Base-by-base conservation (phyloP, 2,329 filamentous ascomycete genomes). In the Neoarthrinium moseri region DNA sequence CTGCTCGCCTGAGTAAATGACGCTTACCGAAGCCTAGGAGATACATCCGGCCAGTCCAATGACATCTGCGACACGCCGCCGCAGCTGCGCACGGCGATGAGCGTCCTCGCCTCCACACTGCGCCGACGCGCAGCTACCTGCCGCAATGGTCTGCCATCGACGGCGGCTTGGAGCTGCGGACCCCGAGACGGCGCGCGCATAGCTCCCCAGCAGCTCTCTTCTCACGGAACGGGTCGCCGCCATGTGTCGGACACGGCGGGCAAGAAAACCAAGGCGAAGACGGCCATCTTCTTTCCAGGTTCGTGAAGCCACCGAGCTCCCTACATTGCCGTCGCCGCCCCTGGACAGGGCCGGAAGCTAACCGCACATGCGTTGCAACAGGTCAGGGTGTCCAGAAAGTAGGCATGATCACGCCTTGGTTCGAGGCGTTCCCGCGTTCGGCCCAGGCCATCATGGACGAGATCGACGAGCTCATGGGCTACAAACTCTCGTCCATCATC, bases 371-470 rank as follows among this genome's bases (percentile, higher is more conserved):
- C 22, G 2, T 27, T 10, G 20, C 34, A 17, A 46, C 59, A 91
- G 89, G 89, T 57, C 90, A 95, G 70, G 90, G 90, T 56, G 90
- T 95, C 15, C 90, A 95, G 65, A 85, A 88, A 61, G 87, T 95
- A 42, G 89, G 89, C 67, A 95, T 95, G 90, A 76, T 89, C 47
- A 81, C 78, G 26, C 85, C 89, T 35, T 96, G 92, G 91, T 75
- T 95, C 55, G 82, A 91, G 59, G 84, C 86, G 48, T 97, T 96
- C 64, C 92, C 92, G 11, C 66, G 71, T 44, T 95, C 88, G 22
- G 85, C 87, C 21, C 77, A 78, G 34, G 81, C 82, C n/a, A 79
- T 95, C 44, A 70, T 96, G 51, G 84, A 96, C 54, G 87, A 96
- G 68, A 91, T 96, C 65, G 90, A 97, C 70, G 72, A 83, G 33